phyloP scores from a whole-genome alignment of 768 basidiomycete species.

The Coprinellus micaceus region DNA sequence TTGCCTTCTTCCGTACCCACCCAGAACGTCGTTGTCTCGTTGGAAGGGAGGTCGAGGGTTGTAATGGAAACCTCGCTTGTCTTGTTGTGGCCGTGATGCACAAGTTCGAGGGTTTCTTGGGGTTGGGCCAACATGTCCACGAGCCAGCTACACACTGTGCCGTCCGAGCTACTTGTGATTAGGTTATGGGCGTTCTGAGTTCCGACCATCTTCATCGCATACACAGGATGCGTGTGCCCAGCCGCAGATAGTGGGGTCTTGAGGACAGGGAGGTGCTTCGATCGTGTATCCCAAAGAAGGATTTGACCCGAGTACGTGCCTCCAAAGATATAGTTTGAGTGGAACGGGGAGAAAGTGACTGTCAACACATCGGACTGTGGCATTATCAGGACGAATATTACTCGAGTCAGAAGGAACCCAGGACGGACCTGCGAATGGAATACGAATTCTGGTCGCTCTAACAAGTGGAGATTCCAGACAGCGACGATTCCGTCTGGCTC shows the following conservation, averaged over 20 bases:
- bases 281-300: constrained; percentile 95
- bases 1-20: constrained; percentile 98
- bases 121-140: constrained; percentile 99
- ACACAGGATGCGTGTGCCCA: constrained; percentile 97
- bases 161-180: constrained; percentile 95
- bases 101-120: constrained; percentile 93
- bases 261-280: constrained; percentile 91
- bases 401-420: constrained; percentile 2
- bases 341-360: constrained; percentile 95
- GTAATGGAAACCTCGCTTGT: constrained; percentile 97
- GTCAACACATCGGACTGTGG: constrained; percentile 93
- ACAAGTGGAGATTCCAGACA: constrained; percentile 94
- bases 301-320: constrained; percentile 99
- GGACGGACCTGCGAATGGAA: constrained; percentile 91
- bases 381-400: constrained; percentile 4
- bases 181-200: constrained; percentile 98
- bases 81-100: constrained; percentile 90
- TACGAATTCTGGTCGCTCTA: constrained; percentile 95
- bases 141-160: constrained; percentile 95
- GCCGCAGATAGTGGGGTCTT: constrained; percentile 95
- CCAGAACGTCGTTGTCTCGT: constrained; percentile 96
- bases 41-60: constrained; percentile 88
- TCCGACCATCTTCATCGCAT: constrained; percentile 97
- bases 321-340: constrained; percentile 94
- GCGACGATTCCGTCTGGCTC: constrained; percentile 97